Percentiles rank a stretch among this genome's conserved stretches.
Evolutionary conservation across 2,329 filamentous ascomycete species (phyloP).

Genomic region (Clonostachys rosea): DNA sequence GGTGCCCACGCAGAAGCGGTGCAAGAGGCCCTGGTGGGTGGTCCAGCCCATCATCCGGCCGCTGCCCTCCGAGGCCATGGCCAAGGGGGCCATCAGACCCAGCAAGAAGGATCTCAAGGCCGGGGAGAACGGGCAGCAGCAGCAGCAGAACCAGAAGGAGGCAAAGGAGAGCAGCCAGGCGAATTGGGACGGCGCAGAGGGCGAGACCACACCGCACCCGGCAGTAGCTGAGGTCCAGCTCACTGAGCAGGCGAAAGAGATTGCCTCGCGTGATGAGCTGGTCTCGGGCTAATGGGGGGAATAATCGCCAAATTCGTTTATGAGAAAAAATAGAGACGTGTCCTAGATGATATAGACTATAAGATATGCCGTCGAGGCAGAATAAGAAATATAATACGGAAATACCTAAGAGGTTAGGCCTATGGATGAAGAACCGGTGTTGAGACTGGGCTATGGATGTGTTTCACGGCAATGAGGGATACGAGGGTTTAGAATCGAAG

Average conservation of each 20-base stretch:
- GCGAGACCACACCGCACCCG: constrained; percentile 5
- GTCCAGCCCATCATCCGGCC: constrained; percentile 84
- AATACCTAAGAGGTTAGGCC: too few relatives aligned
- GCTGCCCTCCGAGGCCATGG: constrained; percentile 80
- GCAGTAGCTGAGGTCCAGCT: constrained; percentile 2
- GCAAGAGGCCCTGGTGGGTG: constrained; percentile 83
- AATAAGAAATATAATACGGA: too few relatives aligned
- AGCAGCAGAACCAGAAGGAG: constrained; percentile 9
- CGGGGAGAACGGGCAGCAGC: constrained; percentile 5
- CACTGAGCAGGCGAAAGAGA: constrained; percentile 11
- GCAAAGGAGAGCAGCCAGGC: constrained; percentile 38
- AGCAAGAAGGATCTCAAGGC: constrained; percentile 63
- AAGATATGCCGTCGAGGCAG: too few relatives aligned
- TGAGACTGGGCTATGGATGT: too few relatives aligned
- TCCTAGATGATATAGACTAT: too few relatives aligned
- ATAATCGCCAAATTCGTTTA: too few relatives aligned
- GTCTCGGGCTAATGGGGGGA: constrained; percentile 12
- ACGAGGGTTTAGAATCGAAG: too few relatives aligned
- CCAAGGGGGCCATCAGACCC: constrained; percentile 70
- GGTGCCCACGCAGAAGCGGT: constrained; percentile 63
- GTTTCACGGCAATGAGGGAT: too few relatives aligned
- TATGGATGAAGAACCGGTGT: too few relatives aligned
- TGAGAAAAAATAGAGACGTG: too few relatives aligned
- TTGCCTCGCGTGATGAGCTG: constrained; percentile 13
- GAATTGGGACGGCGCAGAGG: constrained; percentile 13